phyloP scores from a whole-genome alignment of 2,329 filamentous ascomycete genomes.

The Geosmithia morbida region DNA sequence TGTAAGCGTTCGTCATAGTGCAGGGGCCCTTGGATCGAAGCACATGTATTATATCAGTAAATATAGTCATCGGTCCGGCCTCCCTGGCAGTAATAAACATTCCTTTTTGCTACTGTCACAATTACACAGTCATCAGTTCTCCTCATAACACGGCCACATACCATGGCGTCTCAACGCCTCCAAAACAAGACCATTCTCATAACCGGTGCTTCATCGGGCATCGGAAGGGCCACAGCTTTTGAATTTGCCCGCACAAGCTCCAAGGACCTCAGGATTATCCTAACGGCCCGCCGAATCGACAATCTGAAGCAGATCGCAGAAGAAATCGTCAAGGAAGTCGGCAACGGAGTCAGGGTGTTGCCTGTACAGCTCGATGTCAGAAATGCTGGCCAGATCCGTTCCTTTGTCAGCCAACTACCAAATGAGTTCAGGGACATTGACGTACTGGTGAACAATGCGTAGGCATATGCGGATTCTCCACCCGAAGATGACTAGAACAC shows the following conservation, averaged over 20 bases:
- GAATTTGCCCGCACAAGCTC: slow-evolving; percentile 86
- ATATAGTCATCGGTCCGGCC: too few species aligned
- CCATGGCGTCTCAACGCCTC: slow-evolving; percentile 44
- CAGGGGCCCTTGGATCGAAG: too few species aligned
- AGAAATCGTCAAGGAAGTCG: slow-evolving; percentile 64
- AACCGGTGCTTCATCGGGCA: slow-evolving; percentile 87
- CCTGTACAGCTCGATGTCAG: slow-evolving; percentile 80
- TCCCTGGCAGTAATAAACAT: not conserved
- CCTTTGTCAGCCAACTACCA: slow-evolving; percentile 60
- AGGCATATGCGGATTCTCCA: slow-evolving; percentile 27
- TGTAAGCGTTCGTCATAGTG: too few species aligned
- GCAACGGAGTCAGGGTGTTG: slow-evolving; percentile 66
- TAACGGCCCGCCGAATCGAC: slow-evolving; percentile 81
- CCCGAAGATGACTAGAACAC: too few species aligned
- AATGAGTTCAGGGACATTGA: slow-evolving; percentile 75
- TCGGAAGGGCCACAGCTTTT: slow-evolving; percentile 72
- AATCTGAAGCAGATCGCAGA: slow-evolving; percentile 59
- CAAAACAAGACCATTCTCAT: slow-evolving; percentile 85
- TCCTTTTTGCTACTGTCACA: not conserved
- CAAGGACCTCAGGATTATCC: slow-evolving; percentile 63
- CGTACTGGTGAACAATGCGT: slow-evolving; percentile 94
- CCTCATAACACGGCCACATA: not conserved
- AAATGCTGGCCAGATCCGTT: slow-evolving; percentile 56
- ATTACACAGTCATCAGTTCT: not conserved
- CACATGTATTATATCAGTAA: too few species aligned